Conservation (phyloP, 169 alveolate species). For the Cryptosporidium andersoni region DNA sequence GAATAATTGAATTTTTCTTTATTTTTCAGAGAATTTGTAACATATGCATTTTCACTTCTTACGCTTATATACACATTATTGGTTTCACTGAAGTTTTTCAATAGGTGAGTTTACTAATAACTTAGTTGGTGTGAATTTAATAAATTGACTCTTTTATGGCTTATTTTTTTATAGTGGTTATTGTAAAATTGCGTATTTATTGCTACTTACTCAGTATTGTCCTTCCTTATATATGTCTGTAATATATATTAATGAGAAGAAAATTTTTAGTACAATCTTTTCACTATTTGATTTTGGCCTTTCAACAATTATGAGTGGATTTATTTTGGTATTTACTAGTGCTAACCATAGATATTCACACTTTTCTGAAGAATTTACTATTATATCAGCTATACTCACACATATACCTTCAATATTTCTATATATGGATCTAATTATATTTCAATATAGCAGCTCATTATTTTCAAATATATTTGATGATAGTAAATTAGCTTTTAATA, state of each 20-base stretch:
- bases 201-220: not conserved
- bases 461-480: conserved; percentile 15
- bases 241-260: conserved; percentile 15
- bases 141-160: too few species aligned
- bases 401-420: conserved; percentile 20
- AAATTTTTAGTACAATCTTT: conserved; percentile 1
- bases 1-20: too few species aligned
- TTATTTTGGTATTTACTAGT: conserved; percentile 2
- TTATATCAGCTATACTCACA: conserved; percentile 25
- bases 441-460: conserved; percentile 38
- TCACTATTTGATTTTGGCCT: conserved; percentile 20
- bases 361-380: conserved; percentile 27
- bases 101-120: too few species aligned
- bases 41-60: too few species aligned
- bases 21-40: too few species aligned
- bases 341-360: conserved; percentile 3
- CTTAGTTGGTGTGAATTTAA: too few species aligned
- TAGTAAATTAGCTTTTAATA: not conserved
- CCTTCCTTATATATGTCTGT: conserved; percentile 37
- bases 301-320: not conserved
- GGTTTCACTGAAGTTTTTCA: too few species aligned
- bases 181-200: too few species aligned
- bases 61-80: too few species aligned
- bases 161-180: too few species aligned
- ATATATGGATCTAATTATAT: conserved; percentile 27